These are phyloP conservation scores for Cubamyces sp. DNA, from an alignment of 768 basidiomycete genomes.

Conservation along the genomic window DNA sequence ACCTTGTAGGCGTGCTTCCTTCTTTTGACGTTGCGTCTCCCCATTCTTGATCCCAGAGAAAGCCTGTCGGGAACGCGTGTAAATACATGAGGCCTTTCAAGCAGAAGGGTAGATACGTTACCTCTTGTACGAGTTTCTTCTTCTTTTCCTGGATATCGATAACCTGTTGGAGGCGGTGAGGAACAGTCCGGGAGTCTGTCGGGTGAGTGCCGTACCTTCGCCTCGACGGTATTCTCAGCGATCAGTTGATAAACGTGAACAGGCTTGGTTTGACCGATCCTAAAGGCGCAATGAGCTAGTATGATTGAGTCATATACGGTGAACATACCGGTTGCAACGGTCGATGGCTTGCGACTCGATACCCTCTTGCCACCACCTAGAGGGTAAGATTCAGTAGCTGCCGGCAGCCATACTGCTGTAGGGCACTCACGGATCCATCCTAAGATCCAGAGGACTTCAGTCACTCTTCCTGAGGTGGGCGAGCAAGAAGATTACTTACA, in stretches of 20 bases:
- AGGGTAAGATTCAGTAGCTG: not conserved
- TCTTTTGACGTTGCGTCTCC: constrained; percentile 76
- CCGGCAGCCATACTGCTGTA: constrained; percentile 5
- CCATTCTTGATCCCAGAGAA: constrained; percentile 81
- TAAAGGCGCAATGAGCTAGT: constrained; percentile 24
- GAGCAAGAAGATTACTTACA: constrained; percentile 50
- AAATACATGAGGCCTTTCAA: not conserved
- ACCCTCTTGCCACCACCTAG: constrained; percentile 87
- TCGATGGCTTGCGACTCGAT: constrained; percentile 87
- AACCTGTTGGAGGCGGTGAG: constrained; percentile 43
- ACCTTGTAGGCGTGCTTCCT: constrained; percentile 85
- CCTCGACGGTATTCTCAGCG: constrained; percentile 87
- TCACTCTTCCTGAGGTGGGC: not conserved
- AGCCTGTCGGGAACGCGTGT: constrained; percentile 53
- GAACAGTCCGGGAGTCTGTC: not conserved
- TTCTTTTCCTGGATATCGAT: constrained; percentile 88
- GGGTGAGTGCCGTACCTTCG: constrained; percentile 56
- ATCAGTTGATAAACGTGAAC: constrained; percentile 91
- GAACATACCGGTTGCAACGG: constrained; percentile 65
- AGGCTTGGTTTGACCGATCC: constrained; percentile 80
- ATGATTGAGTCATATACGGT: not conserved
- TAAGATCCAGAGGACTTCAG: constrained; percentile 29
- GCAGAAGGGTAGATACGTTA: constrained; percentile 31
- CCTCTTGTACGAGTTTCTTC: constrained; percentile 78
- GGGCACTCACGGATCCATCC: constrained; percentile 79